phyloP scores from a whole-genome alignment of 2,329 filamentous ascomycete genomes.

The Juglanconis sp. region DNA sequence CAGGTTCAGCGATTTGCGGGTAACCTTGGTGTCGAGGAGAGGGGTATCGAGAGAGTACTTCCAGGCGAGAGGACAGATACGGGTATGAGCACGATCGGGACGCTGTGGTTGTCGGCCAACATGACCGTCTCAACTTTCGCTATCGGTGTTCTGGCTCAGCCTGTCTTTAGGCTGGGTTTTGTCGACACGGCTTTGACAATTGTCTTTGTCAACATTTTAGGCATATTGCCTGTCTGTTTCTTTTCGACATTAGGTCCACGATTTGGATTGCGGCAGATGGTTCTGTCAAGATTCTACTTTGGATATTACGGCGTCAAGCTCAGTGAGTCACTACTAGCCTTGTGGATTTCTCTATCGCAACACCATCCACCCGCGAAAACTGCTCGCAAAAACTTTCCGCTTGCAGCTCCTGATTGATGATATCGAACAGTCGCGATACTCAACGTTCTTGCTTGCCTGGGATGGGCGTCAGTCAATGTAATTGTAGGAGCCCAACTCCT shows the following conservation, averaged over 20 bases:
- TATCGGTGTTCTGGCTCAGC: slow-evolving; percentile 67
- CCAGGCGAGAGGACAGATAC: slow-evolving; percentile 65
- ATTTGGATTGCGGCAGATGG: slow-evolving; percentile 77
- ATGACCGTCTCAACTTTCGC: slow-evolving; percentile 76
- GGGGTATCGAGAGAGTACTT: slow-evolving; percentile 73
- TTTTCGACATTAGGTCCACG: slow-evolving; percentile 74
- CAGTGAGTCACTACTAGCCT: slow-evolving; percentile 41
- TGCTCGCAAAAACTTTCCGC: background rate
- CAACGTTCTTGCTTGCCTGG: slow-evolving; percentile 67
- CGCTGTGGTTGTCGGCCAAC: slow-evolving; percentile 76
- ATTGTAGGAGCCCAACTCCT: slow-evolving; percentile 79
- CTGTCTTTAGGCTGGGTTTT: slow-evolving; percentile 68
- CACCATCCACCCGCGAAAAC: slow-evolving; percentile 16
- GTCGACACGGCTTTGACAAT: slow-evolving; percentile 69
- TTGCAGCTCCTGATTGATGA: background rate
- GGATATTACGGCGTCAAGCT: slow-evolving; percentile 69
- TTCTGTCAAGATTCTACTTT: slow-evolving; percentile 74
- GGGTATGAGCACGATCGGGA: slow-evolving; percentile 64
- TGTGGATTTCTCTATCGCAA: background rate
- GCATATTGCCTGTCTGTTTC: slow-evolving; percentile 69
- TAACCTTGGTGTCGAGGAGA: slow-evolving; percentile 66
- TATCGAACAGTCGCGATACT: slow-evolving; percentile 59
- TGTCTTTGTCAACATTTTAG: slow-evolving; percentile 72
- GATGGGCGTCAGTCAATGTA: slow-evolving; percentile 74
- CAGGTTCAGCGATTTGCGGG: slow-evolving; percentile 60